phyloP scores from a whole-genome alignment of 2,329 filamentous ascomycete genomes.

The Clathrospora elynae region DNA sequence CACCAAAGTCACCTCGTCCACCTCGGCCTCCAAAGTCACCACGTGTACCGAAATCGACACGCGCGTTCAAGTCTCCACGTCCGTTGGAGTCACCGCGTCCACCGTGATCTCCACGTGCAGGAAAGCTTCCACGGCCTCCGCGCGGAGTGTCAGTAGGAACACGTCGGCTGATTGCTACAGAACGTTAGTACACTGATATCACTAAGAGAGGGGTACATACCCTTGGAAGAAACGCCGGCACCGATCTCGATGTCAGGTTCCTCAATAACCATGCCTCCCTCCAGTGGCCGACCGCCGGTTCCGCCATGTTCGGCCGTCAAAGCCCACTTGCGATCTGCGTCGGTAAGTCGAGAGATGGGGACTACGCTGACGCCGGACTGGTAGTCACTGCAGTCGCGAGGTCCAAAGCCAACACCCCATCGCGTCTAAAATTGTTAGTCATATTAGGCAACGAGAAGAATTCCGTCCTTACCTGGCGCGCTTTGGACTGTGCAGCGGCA shows the following conservation, averaged over 20 bases:
- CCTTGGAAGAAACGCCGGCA: constrained; percentile 94
- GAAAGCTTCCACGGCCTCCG: constrained; percentile 21
- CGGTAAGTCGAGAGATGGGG: constrained; percentile 88
- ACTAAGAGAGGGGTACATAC: constrained; percentile 35
- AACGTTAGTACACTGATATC: constrained; percentile 15
- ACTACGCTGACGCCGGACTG: constrained; percentile 89
- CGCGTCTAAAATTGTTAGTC: constrained; percentile 68
- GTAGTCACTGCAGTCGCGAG: constrained; percentile 96
- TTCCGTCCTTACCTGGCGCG: constrained; percentile 47
- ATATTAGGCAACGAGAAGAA: not conserved
- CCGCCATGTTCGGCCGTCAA: constrained; percentile 91
- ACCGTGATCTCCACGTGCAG: constrained; percentile 16
- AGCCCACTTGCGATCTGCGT: constrained; percentile 98
- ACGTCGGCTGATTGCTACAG: constrained; percentile 43
- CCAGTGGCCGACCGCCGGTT: constrained; percentile 80
- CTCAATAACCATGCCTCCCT: constrained; percentile 85
- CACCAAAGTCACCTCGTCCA: constrained; percentile 14
- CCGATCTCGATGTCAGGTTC: constrained; percentile 99
- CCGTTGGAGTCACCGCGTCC: constrained; percentile 25
- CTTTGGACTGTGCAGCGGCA: constrained; percentile 70
- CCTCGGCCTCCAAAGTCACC: constrained; percentile 12
- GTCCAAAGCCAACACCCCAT: constrained; percentile 97
- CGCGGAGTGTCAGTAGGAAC: constrained; percentile 42
- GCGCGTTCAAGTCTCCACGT: constrained; percentile 10
- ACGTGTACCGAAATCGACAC: constrained; percentile 10